Conservation (phyloP, 192 early-diverging fungal genomes). For the Backusella tuberculispora region DNA sequence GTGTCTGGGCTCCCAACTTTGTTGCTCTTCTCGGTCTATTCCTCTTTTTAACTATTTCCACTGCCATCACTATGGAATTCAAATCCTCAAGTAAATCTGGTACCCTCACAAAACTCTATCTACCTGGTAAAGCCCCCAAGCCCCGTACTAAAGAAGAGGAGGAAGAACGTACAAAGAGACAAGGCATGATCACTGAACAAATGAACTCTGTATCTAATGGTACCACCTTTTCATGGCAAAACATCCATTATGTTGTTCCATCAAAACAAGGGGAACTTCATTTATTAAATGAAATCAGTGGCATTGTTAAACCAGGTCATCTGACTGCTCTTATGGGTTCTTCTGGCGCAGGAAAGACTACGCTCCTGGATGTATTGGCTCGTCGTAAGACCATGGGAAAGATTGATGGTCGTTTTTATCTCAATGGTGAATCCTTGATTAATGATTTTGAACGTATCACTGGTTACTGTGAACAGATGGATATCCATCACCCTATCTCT, state of each 20-base stretch:
- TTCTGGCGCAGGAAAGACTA: slow-evolving; percentile 76
- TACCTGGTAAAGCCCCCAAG: slow-evolving; percentile 39
- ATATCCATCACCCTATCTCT: slow-evolving; percentile 72
- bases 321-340: slow-evolving; percentile 81
- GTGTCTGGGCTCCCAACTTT: slow-evolving; percentile 62
- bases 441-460: slow-evolving; percentile 72
- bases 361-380: slow-evolving; percentile 72
- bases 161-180: slow-evolving; percentile 35
- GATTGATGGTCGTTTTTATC: slow-evolving; percentile 64
- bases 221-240: slow-evolving; percentile 62
- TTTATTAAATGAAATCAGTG: slow-evolving; percentile 69
- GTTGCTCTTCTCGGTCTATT: slow-evolving; percentile 57
- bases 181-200: slow-evolving; percentile 37
- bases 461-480: slow-evolving; percentile 87
- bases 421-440: slow-evolving; percentile 63
- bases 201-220: slow-evolving; percentile 44
- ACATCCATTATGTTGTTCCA: slow-evolving; percentile 72
- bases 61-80: slow-evolving; percentile 57
- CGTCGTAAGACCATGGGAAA: slow-evolving; percentile 74
- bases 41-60: slow-evolving; percentile 44
- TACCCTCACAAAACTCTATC: slow-evolving; percentile 53
- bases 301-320: slow-evolving; percentile 73
- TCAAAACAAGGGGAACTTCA: slow-evolving; percentile 63
- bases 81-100: slow-evolving; percentile 43
- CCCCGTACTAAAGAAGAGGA: slow-evolving; percentile 31